Evolutionary conservation across 2,329 filamentous ascomycete genomes (phyloP).

Genomic region (Talaromyces islandicus): DNA sequence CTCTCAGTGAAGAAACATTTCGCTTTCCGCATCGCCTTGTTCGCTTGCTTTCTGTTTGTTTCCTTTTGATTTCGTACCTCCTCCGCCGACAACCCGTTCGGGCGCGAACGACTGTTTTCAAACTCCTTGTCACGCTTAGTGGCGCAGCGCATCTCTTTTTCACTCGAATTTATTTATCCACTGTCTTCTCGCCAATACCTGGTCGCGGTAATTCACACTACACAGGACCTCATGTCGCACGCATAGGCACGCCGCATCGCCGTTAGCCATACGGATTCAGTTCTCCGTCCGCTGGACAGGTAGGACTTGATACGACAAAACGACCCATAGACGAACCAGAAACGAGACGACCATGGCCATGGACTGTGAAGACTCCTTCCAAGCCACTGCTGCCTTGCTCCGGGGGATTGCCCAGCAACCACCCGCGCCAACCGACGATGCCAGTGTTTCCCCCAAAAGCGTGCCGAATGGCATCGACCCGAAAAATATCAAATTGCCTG

Average conservation of each 20-base stretch:
- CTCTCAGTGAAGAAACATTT: background rate
- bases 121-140: background rate
- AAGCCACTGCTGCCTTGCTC: constrained; percentile 38
- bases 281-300: background rate
- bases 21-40: background rate
- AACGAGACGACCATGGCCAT: constrained; percentile 27
- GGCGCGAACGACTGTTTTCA: background rate
- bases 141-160: background rate
- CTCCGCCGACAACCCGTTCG: background rate
- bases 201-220: background rate
- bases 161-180: background rate
- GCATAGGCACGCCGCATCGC: constrained; percentile 3
- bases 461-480: constrained; percentile 45
- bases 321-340: background rate
- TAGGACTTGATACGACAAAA: background rate
- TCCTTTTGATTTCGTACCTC: background rate
- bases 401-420: constrained; percentile 40
- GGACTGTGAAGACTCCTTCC: constrained; percentile 43
- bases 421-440: constrained; percentile 20
- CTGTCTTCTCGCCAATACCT: constrained; percentile 1
- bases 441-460: constrained; percentile 28
- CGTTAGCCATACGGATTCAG: background rate
- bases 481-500: constrained; percentile 65
- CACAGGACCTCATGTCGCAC: constrained; percentile 6
- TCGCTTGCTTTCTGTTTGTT: background rate